Percentiles rank a stretch among this genome's conserved stretches.
Conservation (phyloP, 2,329 filamentous ascomycete genomes). For the Ophiocordyceps robertsii region DNA sequence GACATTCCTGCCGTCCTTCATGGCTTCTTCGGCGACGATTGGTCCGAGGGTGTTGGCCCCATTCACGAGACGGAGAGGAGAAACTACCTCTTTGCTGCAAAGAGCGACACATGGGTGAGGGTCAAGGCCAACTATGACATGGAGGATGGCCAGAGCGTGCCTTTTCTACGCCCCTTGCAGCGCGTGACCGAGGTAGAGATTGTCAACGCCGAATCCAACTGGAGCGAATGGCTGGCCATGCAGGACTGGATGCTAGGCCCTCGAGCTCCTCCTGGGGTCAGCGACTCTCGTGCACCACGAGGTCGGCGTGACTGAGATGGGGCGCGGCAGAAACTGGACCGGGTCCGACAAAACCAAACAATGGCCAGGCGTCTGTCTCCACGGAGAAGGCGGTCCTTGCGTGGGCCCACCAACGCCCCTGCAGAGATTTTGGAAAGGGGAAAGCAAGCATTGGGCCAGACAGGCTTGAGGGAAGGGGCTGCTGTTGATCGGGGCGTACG, state of each 20-base stretch:
- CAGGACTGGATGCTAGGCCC: conserved; percentile 98
- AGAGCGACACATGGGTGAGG: conserved; percentile 77
- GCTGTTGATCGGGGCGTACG: too few species aligned
- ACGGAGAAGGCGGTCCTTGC: too few species aligned
- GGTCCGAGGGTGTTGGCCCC: conserved; percentile 63
- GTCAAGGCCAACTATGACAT: conserved; percentile 91
- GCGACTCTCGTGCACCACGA: conserved; percentile 7
- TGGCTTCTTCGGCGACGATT: conserved; percentile 95
- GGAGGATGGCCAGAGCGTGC: conserved; percentile 66
- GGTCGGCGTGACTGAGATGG: conserved; percentile 1
- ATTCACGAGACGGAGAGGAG: conserved; percentile 80
- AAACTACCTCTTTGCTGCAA: conserved; percentile 92
- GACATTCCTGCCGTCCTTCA: conserved; percentile 78
- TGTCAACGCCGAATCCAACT: conserved; percentile 64
- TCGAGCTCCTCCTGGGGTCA: conserved; percentile 40
- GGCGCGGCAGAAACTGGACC: not conserved
- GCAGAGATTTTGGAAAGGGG: too few species aligned
- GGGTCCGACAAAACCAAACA: not conserved
- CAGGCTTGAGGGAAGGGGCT: too few species aligned
- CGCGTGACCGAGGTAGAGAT: conserved; percentile 69
- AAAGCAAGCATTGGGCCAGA: too few species aligned
- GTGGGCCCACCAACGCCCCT: too few species aligned
- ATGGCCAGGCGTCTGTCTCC: too few species aligned
- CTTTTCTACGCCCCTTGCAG: conserved; percentile 75
- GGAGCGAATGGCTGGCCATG: conserved; percentile 95